Percentiles rank a stretch among this genome's conserved stretches.
Evolutionary conservation across 345 rosid genomes (phyloP).

Genomic region (Anacardium occidentale): DNA sequence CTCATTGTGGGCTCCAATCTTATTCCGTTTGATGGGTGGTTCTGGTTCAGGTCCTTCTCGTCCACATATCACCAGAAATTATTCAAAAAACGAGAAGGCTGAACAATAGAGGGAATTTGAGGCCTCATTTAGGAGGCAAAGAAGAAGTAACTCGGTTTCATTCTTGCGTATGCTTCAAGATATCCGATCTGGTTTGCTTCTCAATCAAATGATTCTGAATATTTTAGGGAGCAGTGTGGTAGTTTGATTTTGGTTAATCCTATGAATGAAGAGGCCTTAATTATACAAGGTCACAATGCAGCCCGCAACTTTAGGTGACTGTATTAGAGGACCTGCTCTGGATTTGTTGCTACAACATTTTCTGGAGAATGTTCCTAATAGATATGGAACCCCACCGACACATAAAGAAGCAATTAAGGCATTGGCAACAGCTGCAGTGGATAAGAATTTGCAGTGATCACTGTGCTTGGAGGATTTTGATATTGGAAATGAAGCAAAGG

Average conservation of each 20-base stretch:
- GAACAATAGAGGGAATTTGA: conserved; percentile 30
- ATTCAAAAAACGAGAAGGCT: conserved; percentile 18
- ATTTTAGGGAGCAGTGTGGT: conserved; percentile 21
- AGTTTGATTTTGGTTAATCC: conserved; percentile 39
- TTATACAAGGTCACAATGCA: conserved; percentile 28
- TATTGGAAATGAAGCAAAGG: conserved; percentile 57
- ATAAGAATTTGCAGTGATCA: conserved; percentile 39
- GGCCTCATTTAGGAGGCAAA: conserved; percentile 25
- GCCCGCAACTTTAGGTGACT: conserved; percentile 31
- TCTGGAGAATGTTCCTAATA: conserved; percentile 37
- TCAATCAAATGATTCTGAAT: conserved; percentile 19
- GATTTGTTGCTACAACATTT: conserved; percentile 42
- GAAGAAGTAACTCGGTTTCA: conserved; percentile 28
- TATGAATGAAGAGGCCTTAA: conserved; percentile 36
- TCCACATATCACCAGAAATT: conserved; percentile 8
- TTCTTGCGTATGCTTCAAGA: conserved; percentile 31
- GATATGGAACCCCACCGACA: conserved; percentile 41
- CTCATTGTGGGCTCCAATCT: conserved; percentile 40
- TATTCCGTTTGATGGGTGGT: conserved; percentile 41
- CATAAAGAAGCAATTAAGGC: conserved; percentile 39
- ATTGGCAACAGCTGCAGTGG: conserved; percentile 33
- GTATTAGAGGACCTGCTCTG: conserved; percentile 44
- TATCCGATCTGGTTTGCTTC: conserved; percentile 7
- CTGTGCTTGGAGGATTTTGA: conserved; percentile 57
- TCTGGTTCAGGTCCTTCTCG: conserved; percentile 28